phyloP scores from a whole-genome alignment of 768 basidiomycete genomes.

The Ramaria rubella region DNA sequence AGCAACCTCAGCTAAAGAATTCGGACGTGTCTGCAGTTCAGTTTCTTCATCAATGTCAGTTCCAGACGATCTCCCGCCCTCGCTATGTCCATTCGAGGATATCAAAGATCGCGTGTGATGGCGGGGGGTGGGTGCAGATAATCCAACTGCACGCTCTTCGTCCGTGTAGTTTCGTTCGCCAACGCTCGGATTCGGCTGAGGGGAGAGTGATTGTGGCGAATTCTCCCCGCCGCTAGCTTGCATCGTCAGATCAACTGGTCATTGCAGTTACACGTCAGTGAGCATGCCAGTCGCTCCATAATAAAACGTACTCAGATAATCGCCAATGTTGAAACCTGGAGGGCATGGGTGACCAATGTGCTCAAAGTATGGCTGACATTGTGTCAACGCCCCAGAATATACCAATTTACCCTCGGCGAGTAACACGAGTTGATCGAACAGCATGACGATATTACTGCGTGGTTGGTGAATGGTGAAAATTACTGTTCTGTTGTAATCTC shows the following conservation, averaged over 20 bases:
- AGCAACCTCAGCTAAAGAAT: constrained; percentile 33
- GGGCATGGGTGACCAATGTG: constrained; percentile 81
- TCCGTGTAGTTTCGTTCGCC: constrained; percentile 41
- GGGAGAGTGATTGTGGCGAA: constrained; percentile 22
- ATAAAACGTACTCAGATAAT: constrained; percentile 77
- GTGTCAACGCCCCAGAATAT: constrained; percentile 71
- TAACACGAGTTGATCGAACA: constrained; percentile 89
- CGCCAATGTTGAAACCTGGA: constrained; percentile 92
- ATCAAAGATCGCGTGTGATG: constrained; percentile 7
- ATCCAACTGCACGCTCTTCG: constrained; percentile 55
- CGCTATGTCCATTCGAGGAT: neutral
- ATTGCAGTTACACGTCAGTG: neutral
- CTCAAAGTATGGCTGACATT: constrained; percentile 77
- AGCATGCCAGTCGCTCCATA: neutral
- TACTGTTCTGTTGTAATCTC: constrained; percentile 88
- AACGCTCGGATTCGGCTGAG: constrained; percentile 10
- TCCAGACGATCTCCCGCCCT: constrained; percentile 23
- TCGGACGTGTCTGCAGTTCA: constrained; percentile 44
- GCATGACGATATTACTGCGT: constrained; percentile 90
- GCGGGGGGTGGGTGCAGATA: constrained; percentile 23
- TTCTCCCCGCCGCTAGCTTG: constrained; percentile 35
- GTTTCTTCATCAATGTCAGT: constrained; percentile 38
- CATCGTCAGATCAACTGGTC: constrained; percentile 38
- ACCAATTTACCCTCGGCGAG: constrained; percentile 79
- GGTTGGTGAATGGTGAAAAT: constrained; percentile 99